Evolutionary conservation across 495 filamentous ascomycete species (phyloP), one percentile per base, ranked within the genome.

Genomic region (Bryoglossum gracile): DNA sequence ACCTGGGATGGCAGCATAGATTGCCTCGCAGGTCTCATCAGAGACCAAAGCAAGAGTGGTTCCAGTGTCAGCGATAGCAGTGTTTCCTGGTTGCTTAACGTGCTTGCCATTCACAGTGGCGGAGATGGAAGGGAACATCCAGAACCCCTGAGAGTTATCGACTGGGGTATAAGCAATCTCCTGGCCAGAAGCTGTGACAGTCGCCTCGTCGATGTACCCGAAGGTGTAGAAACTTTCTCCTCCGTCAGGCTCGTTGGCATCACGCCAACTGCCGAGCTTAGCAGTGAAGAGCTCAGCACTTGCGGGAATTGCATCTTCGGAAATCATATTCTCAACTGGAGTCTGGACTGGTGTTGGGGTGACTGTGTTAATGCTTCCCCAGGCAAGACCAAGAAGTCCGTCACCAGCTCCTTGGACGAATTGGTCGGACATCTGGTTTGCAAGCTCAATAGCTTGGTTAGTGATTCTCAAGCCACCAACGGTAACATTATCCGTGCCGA

Each of bases 51-150:
- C 78, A 40, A 90, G 73, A 1, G 83, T 84, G 28, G 84, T 88
- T 48, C 84, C 86, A 3, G 86, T 90, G 63, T 90, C 86, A 38
- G 81, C 83, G 48, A 90, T 87, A 44, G 86, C 83, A n/a, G 68
- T 84, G 66, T 88, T 90, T 21, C 72, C 73, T n/a, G 69, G 59
- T 8, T 75, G 71, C 3, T 61, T 17, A 39, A 86, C 62, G 5
- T 68, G 68, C 54, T 80, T 72, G 54, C 80, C 81, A 55, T 80
- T 78, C 39, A 89, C 67, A 3, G 72, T 73, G 28, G 71, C 74
- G 9, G 76, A 78, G 39, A 73, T 64, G 25, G 80, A 84, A 19
- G 71, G 56, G 60, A 90, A 81, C 65, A 74, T 65, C 86, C 86
- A 90, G 66, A 87, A 86, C 18, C 86, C 85, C 32, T 83, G 62